These are phyloP conservation scores for Alternaria postmessia DNA, from an alignment of 2,329 filamentous ascomycete species.

Conservation along the genomic window DNA sequence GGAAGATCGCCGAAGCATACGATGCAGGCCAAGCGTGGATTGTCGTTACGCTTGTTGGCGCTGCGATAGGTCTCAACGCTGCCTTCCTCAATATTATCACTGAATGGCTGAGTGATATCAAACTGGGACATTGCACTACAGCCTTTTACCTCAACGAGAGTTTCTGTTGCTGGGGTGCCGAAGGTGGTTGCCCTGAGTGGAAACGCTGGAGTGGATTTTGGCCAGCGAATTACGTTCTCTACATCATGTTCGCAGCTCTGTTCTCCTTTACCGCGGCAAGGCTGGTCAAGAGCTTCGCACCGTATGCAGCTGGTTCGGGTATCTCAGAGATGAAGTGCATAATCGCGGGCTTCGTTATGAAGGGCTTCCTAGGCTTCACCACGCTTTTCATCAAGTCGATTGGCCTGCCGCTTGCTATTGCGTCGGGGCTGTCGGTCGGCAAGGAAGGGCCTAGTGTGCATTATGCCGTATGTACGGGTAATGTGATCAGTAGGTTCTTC, in stretches of 20 bases:
- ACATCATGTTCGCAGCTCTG: slow-evolving; percentile 82
- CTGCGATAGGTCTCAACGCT: slow-evolving; percentile 92
- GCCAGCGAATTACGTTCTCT: slow-evolving; percentile 84
- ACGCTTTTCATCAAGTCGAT: slow-evolving; percentile 95
- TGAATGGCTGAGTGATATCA: slow-evolving; percentile 96
- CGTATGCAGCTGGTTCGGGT: slow-evolving; percentile 94
- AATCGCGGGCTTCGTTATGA: slow-evolving; percentile 99
- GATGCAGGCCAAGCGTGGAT: slow-evolving; percentile 98
- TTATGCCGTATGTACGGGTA: slow-evolving; percentile 96
- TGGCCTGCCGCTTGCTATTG: slow-evolving; percentile 88
- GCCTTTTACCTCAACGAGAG: slow-evolving; percentile 97
- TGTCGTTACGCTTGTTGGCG: slow-evolving; percentile 90
- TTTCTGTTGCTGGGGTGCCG: slow-evolving; percentile 98
- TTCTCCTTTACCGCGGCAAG: slow-evolving; percentile 85
- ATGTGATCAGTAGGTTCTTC: slow-evolving; percentile 93
- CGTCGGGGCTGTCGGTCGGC: slow-evolving; percentile 90
- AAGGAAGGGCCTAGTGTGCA: slow-evolving; percentile 99
- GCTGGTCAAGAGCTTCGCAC: slow-evolving; percentile 89
- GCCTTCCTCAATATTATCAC: slow-evolving; percentile 94
- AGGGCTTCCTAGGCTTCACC: slow-evolving; percentile 91
- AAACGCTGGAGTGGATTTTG: slow-evolving; percentile 83
- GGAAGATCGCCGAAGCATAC: slow-evolving; percentile 84
- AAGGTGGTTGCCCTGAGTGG: slow-evolving; percentile 89
- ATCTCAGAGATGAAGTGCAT: slow-evolving; percentile 99
- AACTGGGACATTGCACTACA: slow-evolving; percentile 93